Percentiles rank a stretch among this genome's conserved stretches.
These are phyloP conservation scores for Diaporthe sp. DNA, from an alignment of 2,329 filamentous ascomycete genomes.

Conservation along the genomic window DNA sequence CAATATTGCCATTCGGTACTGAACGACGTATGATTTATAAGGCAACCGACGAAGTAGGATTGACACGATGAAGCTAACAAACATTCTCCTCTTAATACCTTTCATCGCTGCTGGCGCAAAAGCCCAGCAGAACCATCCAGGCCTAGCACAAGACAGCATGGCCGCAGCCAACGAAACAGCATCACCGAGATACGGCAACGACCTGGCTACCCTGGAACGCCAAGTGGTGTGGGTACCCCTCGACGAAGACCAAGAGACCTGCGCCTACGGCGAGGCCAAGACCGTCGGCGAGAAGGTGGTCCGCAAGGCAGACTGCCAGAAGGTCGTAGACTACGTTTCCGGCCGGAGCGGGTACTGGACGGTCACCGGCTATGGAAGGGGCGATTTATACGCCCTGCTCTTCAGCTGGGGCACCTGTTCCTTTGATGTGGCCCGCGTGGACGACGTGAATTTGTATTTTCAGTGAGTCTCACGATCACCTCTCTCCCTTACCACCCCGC, in stretches of 20 bases:
- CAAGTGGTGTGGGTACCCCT: not conserved
- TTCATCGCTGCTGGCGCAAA: not conserved
- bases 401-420: not conserved
- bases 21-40: no score
- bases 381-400: not conserved
- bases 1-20: not conserved
- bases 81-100: not conserved
- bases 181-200: not conserved
- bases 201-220: not conserved
- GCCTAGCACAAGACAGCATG: not conserved
- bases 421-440: slow-evolving; percentile 1
- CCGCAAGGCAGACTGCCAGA: not conserved
- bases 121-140: not conserved
- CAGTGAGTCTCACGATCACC: not conserved
- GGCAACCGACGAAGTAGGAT: no score
- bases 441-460: not conserved
- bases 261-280: not conserved
- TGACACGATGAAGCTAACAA: not conserved
- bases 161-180: not conserved
- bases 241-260: not conserved
- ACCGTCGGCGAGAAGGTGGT: not conserved
- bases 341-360: not conserved
- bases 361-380: not conserved
- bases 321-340: not conserved
- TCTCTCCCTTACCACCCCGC: not conserved